Evolutionary conservation across 2,329 filamentous ascomycete genomes (phyloP).

Genomic region (Ophiostoma pallidulum): DNA sequence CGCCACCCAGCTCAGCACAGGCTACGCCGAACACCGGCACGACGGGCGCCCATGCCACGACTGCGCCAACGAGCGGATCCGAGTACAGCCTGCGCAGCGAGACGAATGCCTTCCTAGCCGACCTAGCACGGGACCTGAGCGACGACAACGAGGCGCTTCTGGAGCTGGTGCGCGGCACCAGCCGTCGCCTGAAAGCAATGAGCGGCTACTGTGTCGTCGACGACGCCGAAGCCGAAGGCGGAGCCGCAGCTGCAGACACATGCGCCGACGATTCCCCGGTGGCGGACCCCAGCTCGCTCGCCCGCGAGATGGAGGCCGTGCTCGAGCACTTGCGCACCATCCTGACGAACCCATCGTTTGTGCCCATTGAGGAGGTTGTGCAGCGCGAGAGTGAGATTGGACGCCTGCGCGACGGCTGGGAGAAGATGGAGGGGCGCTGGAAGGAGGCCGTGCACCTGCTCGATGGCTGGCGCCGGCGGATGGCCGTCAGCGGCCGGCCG

Average conservation of each 20-base stretch:
- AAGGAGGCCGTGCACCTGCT: conserved; percentile 83
- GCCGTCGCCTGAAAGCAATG: conserved; percentile 61
- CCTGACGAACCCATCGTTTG: conserved; percentile 91
- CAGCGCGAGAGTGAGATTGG: conserved; percentile 86
- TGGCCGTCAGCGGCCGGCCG: conserved; percentile 59
- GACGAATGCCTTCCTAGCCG: conserved; percentile 83
- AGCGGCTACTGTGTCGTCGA: conserved; percentile 41
- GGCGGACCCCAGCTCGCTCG: conserved; percentile 49
- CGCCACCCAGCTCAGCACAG: not conserved
- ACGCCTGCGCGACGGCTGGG: conserved; percentile 74
- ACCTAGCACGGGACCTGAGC: conserved; percentile 70
- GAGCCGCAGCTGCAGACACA: not conserved
- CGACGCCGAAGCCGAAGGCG: conserved; percentile 9
- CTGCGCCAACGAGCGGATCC: too few species aligned
- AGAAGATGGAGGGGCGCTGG: conserved; percentile 88
- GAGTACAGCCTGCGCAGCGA: conserved; percentile 68
- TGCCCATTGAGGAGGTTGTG: conserved; percentile 88
- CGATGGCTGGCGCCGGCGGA: conserved; percentile 80
- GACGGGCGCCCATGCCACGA: conserved; percentile 1
- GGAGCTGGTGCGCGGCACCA: conserved; percentile 58
- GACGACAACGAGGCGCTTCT: conserved; percentile 87
- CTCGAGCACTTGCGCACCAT: conserved; percentile 74
- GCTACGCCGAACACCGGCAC: not conserved
- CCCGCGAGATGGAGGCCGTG: conserved; percentile 63
- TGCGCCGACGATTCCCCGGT: conserved; percentile 7